A percentile compares a stretch with the other conserved stretches of the same genome.
Evolutionary conservation across 164 flowering plant genomes (phyloP).

Genomic region (Vitis cinerea): DNA sequence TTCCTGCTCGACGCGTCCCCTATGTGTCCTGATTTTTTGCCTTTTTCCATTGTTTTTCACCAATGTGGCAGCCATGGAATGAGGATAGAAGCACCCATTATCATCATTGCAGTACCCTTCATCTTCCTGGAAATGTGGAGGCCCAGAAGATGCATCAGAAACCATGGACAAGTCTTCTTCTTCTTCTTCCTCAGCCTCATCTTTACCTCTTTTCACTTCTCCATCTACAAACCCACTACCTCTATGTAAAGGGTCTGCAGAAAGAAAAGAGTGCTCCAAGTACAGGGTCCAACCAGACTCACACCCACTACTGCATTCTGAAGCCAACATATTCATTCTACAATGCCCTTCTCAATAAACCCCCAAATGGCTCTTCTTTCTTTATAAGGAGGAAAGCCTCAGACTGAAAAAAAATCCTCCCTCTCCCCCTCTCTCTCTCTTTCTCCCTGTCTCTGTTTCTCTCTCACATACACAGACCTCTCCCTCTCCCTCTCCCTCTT

Average conservation of each 20-base stretch:
- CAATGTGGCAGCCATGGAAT: slow-evolving; percentile 26
- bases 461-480: no score
- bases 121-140: slow-evolving; percentile 61
- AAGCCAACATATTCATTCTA: slow-evolving; percentile 33
- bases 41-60: slow-evolving; percentile 24
- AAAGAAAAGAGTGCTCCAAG: slow-evolving; percentile 58
- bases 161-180: slow-evolving; percentile 70
- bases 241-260: slow-evolving; percentile 28
- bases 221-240: slow-evolving; percentile 12
- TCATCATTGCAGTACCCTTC: slow-evolving; percentile 26
- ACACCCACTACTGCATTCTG: slow-evolving; percentile 78
- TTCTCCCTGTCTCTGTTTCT: no score
- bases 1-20: slow-evolving; percentile 14
- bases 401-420: no score
- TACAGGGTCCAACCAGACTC: slow-evolving; percentile 96
- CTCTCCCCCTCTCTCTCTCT: no score
- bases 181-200: slow-evolving; percentile 17
- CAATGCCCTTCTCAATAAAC: background rate
- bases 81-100: slow-evolving; percentile 23
- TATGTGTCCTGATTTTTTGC: slow-evolving; percentile 31
- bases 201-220: slow-evolving; percentile 5
- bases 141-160: slow-evolving; percentile 98
- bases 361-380: background rate
- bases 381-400: no score
- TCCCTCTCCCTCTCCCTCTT: no score